Evolutionary conservation across 305 asterid genomes (phyloP).

Genomic region (Nicotiana rustica): DNA sequence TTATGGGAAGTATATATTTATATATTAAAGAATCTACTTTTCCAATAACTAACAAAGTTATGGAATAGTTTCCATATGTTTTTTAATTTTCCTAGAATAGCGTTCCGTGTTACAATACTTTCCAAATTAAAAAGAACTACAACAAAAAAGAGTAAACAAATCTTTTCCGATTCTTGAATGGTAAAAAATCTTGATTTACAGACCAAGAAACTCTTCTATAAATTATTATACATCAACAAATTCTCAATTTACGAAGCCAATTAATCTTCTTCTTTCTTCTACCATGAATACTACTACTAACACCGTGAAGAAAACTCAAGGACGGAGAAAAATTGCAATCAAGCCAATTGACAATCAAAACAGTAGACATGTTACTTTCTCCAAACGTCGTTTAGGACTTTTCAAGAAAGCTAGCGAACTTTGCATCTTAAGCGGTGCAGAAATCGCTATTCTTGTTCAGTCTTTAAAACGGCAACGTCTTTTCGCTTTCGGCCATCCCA

Average conservation of each 20-base stretch:
- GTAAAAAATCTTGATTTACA: neutral
- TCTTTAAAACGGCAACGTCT: conserved; percentile 48
- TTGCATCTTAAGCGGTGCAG: conserved; percentile 46
- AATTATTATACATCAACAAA: neutral
- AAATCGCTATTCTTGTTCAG: conserved; percentile 46
- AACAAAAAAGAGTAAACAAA: neutral
- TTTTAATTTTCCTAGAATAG: neutral
- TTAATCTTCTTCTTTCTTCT: neutral
- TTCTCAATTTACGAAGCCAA: neutral
- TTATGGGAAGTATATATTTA: no score
- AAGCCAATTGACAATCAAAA: conserved; percentile 42
- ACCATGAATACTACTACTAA: neutral
- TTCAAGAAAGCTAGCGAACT: conserved; percentile 54
- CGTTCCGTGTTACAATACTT: neutral
- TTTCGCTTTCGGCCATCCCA: conserved; percentile 52
- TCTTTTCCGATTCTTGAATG: neutral
- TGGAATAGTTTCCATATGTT: neutral
- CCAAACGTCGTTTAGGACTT: conserved; percentile 47
- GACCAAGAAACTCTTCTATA: neutral
- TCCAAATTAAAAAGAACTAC: neutral
- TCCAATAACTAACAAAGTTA: neutral
- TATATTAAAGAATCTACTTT: no score
- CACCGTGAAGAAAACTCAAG: conserved; percentile 48
- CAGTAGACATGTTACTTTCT: conserved; percentile 45
- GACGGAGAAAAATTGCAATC: conserved; percentile 51